Evolutionary conservation across 2,329 filamentous ascomycete species (phyloP).

Genomic region (Cladosporium austrohemisphaericum): DNA sequence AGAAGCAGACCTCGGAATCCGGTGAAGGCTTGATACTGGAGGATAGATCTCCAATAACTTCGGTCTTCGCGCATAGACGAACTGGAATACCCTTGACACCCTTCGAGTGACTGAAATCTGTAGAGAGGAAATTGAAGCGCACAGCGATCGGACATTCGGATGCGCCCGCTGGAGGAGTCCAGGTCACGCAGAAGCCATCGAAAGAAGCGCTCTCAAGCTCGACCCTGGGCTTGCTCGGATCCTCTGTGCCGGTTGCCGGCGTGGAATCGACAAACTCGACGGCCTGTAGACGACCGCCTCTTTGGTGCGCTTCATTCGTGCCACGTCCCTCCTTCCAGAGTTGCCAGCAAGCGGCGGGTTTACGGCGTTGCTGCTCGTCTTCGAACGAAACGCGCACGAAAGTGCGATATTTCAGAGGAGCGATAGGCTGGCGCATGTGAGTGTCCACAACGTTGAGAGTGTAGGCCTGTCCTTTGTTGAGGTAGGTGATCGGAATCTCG

Average conservation of each 20-base stretch:
- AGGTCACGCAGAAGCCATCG: slow-evolving; percentile 87
- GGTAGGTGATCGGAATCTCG: slow-evolving; percentile 94
- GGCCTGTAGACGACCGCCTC: slow-evolving; percentile 86
- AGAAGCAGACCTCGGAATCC: slow-evolving; percentile 73
- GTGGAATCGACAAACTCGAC: slow-evolving; percentile 82
- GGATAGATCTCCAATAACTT: slow-evolving; percentile 50
- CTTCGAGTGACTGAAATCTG: slow-evolving; percentile 97
- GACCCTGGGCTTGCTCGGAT: slow-evolving; percentile 43
- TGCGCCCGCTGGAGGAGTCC: slow-evolving; percentile 64
- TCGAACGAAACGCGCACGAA: slow-evolving; percentile 96
- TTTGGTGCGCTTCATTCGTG: slow-evolving; percentile 90
- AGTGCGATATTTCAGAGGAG: slow-evolving; percentile 74
- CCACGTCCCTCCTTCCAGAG: slow-evolving; percentile 95
- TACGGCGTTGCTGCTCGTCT: slow-evolving; percentile 85
- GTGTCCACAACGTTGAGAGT: slow-evolving; percentile 81
- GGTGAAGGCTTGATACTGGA: slow-evolving; percentile 41
- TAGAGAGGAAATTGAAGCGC: slow-evolving; percentile 97
- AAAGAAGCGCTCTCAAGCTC: slow-evolving; percentile 67
- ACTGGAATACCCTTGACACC: slow-evolving; percentile 97
- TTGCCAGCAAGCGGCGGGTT: slow-evolving; percentile 80
- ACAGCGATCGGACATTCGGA: slow-evolving; percentile 84
- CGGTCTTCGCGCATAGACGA: slow-evolving; percentile 85
- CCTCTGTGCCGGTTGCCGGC: slow-evolving; percentile 52
- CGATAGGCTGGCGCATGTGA: slow-evolving; percentile 53
- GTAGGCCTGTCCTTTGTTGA: slow-evolving; percentile 97